Conservation (phyloP, 345 rosid species). For the Heritiera littoralis region DNA sequence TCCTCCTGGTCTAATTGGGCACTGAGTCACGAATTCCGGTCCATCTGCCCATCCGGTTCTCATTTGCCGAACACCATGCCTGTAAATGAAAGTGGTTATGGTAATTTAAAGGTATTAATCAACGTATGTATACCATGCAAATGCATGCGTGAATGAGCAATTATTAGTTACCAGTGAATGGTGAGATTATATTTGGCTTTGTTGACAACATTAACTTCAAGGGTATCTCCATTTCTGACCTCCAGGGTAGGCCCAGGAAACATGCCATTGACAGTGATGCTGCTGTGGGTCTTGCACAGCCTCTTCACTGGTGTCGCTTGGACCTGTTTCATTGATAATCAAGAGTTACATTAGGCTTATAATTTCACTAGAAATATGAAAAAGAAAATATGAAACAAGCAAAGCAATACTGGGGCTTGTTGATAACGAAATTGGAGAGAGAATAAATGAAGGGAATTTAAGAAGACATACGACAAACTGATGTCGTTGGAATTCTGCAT, state of each 20-base stretch:
- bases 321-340: constrained; percentile 39
- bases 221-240: constrained; percentile 67
- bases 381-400: not conserved
- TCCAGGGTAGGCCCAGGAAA: constrained; percentile 89
- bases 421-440: not conserved
- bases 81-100: constrained; percentile 17
- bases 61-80: constrained; percentile 91
- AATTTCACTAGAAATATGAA: not conserved
- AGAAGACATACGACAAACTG: constrained; percentile 67
- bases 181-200: constrained; percentile 69
- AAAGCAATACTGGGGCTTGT: not conserved
- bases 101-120: not conserved
- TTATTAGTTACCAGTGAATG: constrained; percentile 72
- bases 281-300: constrained; percentile 78
- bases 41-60: constrained; percentile 96
- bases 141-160: not conserved
- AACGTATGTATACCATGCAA: not conserved
- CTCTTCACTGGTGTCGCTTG: constrained; percentile 90
- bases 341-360: not conserved
- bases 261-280: constrained; percentile 90
- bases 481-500: constrained; percentile 59
- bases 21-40: constrained; percentile 90
- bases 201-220: constrained; percentile 66
- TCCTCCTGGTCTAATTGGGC: constrained; percentile 87
- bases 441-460: not conserved